Percentiles rank a stretch among this genome's conserved stretches.
phyloP scores from a whole-genome alignment of 2,329 filamentous ascomycete species.

The Sclerotinia glacialis region DNA sequence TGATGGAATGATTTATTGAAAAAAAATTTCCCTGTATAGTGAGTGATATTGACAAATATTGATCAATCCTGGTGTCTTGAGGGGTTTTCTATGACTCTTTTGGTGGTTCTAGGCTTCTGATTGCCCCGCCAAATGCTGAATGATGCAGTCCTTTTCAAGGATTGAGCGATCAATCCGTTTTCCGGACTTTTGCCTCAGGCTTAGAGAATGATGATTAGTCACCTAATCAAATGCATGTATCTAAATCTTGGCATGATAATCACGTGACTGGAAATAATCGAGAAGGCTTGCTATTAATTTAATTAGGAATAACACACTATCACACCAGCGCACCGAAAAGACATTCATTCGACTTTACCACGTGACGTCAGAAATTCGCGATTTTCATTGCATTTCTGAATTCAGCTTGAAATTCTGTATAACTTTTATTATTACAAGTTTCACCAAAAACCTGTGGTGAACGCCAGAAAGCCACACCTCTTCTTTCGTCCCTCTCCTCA shows the following conservation, averaged over 20 bases:
- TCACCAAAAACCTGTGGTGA: too few relatives aligned
- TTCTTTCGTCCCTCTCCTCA: too few relatives aligned
- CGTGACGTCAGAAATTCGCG: too few relatives aligned
- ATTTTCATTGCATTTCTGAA: too few relatives aligned
- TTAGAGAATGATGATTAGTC: not conserved
- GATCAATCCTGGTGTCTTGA: conserved; percentile 11
- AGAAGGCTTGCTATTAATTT: not conserved
- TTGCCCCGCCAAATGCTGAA: conserved; percentile 16
- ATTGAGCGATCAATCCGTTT: conserved; percentile 3
- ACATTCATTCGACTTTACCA: too few relatives aligned
- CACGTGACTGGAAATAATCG: not conserved
- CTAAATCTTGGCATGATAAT: not conserved
- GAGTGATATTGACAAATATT: conserved; percentile 12
- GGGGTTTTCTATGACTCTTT: conserved; percentile 11
- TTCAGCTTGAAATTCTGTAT: too few relatives aligned
- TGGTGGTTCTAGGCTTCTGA: conserved; percentile 3
- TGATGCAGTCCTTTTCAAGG: not conserved
- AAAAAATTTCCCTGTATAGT: conserved; percentile 8
- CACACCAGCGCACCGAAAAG: too few relatives aligned
- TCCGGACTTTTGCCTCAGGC: conserved; percentile 4
- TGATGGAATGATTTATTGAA: conserved; percentile 4
- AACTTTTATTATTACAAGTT: too few relatives aligned
- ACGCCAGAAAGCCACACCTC: too few relatives aligned
- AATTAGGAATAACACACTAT: too few relatives aligned
- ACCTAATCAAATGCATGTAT: not conserved